These are phyloP conservation scores for Rhizopogon vesiculosus DNA, from an alignment of 768 basidiomycete genomes.

Conservation along the genomic window DNA sequence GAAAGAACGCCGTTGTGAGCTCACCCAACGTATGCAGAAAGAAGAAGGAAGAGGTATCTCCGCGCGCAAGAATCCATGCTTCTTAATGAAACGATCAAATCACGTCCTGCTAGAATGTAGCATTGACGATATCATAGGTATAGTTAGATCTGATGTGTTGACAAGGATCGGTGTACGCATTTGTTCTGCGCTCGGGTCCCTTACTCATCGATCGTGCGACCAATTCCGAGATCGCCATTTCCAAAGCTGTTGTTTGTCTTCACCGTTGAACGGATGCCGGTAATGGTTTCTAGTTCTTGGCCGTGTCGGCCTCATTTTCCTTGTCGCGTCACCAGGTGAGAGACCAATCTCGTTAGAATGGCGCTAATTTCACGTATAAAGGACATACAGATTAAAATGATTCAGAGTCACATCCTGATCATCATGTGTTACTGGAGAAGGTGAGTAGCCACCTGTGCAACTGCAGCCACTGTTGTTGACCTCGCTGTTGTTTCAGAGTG, in stretches of 20 bases:
- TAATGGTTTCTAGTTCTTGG: constrained; percentile 18
- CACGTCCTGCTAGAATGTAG: constrained; percentile 21
- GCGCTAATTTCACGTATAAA: constrained; percentile 22
- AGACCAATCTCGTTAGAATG: constrained; percentile 10
- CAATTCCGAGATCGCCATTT: constrained; percentile 4
- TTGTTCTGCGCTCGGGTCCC: constrained; percentile 8
- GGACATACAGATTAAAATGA: constrained; percentile 6
- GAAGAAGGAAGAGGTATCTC: constrained; percentile 5
- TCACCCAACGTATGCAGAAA: constrained; percentile 9
- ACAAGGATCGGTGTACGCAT: constrained; percentile 8
- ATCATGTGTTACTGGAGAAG: constrained; percentile 59
- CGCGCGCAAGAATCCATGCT: constrained; percentile 9
- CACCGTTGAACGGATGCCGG: constrained; percentile 23
- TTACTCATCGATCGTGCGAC: constrained; percentile 23
- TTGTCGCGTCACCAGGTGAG: constrained; percentile 25
- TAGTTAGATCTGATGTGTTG: constrained; percentile 11
- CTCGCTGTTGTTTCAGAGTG: constrained; percentile 35
- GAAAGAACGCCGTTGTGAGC: constrained; percentile 29
- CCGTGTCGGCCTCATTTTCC: constrained; percentile 18
- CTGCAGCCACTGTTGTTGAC: constrained; percentile 15
- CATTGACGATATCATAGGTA: constrained; percentile 17
- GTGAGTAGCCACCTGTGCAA: constrained; percentile 29
- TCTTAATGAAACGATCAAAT: constrained; percentile 26
- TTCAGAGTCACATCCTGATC: constrained; percentile 4
- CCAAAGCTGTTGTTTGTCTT: constrained; percentile 22